Conservation (phyloP, 331 rosid species). For the Malus hybrid region DNA sequence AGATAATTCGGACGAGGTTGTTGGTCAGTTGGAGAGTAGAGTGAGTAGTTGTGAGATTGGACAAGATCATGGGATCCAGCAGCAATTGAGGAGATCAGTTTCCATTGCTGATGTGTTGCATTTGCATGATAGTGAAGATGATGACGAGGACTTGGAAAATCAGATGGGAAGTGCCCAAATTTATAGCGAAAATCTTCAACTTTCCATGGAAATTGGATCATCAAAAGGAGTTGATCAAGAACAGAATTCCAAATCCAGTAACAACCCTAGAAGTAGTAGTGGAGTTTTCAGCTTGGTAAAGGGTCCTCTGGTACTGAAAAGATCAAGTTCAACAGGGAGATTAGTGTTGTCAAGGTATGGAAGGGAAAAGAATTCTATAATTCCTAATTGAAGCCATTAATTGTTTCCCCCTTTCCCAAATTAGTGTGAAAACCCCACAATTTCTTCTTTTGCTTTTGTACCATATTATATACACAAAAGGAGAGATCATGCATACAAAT, state of each 20-base stretch:
- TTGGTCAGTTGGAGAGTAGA: background rate
- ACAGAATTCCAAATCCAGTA: constrained; percentile 5
- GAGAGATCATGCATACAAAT: background rate
- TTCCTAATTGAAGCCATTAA: constrained; percentile 15
- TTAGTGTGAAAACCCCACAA: background rate
- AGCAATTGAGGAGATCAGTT: constrained; percentile 26
- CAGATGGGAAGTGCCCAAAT: background rate
- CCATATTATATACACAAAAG: background rate
- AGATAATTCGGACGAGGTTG: constrained; percentile 21
- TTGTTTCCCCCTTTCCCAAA: background rate
- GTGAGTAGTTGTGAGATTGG: constrained; percentile 3
- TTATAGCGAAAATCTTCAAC: no score
- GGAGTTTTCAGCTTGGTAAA: constrained; percentile 16
- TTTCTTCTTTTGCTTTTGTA: background rate
- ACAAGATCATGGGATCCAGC: constrained; percentile 10
- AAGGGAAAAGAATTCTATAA: constrained; percentile 19
- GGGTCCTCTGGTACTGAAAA: constrained; percentile 21
- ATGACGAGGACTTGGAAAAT: constrained; percentile 11
- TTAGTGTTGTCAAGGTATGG: constrained; percentile 23
- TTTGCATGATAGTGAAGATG: constrained; percentile 11
- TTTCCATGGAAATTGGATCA: constrained; percentile 25
- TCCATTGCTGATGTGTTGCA: constrained; percentile 35
- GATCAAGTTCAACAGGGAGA: constrained; percentile 38
- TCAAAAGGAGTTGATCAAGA: constrained; percentile 21
- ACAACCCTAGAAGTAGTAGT: constrained; percentile 7